phyloP scores from a whole-genome alignment of 1,284 basidiomycete genomes.

The Microbotryum scabiosae region DNA sequence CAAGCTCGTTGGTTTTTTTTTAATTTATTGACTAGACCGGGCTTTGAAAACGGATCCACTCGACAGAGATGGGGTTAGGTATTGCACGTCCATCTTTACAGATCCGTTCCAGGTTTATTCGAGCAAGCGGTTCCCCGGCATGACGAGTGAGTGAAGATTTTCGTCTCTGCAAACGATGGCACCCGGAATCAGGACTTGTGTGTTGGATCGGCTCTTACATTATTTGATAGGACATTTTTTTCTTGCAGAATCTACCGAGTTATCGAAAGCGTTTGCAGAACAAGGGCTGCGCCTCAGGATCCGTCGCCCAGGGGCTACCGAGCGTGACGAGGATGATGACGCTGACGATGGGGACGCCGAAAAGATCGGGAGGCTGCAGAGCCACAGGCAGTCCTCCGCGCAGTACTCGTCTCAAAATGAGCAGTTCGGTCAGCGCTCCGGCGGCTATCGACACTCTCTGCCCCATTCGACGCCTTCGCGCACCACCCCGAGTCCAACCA shows the following conservation, averaged over 20 bases:
- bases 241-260: constrained; percentile 64
- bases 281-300: constrained; percentile 84
- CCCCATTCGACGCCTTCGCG: no score
- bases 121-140: constrained; percentile 84
- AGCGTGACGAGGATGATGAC: no score
- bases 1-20: neutral
- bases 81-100: constrained; percentile 79
- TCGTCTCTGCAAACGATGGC: constrained; percentile 2
- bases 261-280: constrained; percentile 81
- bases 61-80: constrained; percentile 63
- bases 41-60: neutral
- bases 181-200: constrained; percentile 2
- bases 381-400: no score
- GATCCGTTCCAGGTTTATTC: constrained; percentile 84
- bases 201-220: constrained; percentile 19
- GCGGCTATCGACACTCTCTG: no score
- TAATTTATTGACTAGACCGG: neutral
- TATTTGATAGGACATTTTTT: constrained; percentile 1
- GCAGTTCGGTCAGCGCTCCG: no score
- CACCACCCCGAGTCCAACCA: no score
- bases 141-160: constrained; percentile 55
- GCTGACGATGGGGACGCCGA: no score
- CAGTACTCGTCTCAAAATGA: no score
- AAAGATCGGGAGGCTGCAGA: no score
- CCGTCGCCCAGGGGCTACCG: constrained; percentile 7